Conservation (phyloP, 2,329 filamentous ascomycete species). For the Penicillium palitans region DNA sequence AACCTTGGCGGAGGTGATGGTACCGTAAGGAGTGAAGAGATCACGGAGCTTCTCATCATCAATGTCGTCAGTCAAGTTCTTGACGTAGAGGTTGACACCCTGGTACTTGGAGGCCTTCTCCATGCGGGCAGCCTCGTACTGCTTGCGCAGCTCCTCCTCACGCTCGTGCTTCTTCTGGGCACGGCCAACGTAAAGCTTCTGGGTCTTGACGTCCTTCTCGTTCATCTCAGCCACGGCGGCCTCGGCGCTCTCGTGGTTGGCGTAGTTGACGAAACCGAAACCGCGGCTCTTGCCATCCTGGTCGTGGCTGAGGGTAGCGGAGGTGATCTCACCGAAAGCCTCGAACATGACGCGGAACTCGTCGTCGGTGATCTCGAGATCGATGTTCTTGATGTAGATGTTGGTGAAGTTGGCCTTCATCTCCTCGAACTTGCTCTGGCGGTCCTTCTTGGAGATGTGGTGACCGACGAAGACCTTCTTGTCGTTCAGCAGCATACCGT, state of each 20-base stretch:
- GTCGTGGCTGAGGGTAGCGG: conserved; percentile 88
- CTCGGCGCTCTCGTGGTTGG: conserved; percentile 81
- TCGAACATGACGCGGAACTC: conserved; percentile 94
- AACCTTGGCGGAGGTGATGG: conserved; percentile 98
- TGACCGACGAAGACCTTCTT: conserved; percentile 99
- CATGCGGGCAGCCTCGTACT: conserved; percentile 93
- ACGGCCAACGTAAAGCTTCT: conserved; percentile 96
- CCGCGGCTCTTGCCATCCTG: conserved; percentile 89
- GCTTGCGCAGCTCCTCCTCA: conserved; percentile 98
- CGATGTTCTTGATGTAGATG: conserved; percentile 99
- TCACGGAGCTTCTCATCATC: conserved; percentile 97
- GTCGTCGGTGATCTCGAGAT: conserved; percentile 79
- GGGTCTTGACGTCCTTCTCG: conserved; percentile 84
- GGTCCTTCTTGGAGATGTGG: conserved; percentile 99
- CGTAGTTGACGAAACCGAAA: conserved; percentile 95
- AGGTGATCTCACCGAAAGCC: conserved; percentile 91
- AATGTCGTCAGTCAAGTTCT: conserved; percentile 95
- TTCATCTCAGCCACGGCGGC: conserved; percentile 90
- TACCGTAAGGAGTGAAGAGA: conserved; percentile 86
- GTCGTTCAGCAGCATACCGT: conserved; percentile 99
- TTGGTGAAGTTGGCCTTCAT: conserved; percentile 99
- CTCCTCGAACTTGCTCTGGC: conserved; percentile 99
- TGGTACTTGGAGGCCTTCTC: conserved; percentile 99
- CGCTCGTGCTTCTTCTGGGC: conserved; percentile 99
- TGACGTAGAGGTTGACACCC: conserved; percentile 99